A percentile compares a stretch with the other conserved stretches of the same genome.
Conservation (phyloP, 306 rosid species). For the Corylus avellana region DNA sequence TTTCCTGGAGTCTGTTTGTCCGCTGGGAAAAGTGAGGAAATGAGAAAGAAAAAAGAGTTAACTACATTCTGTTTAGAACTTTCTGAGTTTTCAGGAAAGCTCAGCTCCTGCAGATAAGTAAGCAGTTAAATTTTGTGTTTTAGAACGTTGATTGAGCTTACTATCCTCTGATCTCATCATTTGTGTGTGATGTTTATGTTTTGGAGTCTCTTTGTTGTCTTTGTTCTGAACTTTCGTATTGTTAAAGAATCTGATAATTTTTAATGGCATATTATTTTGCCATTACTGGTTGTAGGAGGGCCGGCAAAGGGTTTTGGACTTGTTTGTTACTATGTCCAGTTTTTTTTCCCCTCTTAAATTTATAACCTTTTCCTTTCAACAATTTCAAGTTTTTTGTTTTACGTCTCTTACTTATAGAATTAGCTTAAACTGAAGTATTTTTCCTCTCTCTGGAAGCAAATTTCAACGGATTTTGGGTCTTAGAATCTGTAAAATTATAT, state of each 20-base stretch:
- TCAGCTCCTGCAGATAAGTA: conserved; percentile 17
- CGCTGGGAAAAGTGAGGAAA: conserved; percentile 11
- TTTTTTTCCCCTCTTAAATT: not conserved
- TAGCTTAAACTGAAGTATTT: not conserved
- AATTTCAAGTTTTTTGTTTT: not conserved
- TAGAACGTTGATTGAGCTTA: not conserved
- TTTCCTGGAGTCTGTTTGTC: conserved; percentile 11
- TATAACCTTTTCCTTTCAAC: not conserved
- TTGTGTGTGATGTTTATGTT: not conserved
- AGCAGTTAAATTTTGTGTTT: conserved; percentile 14
- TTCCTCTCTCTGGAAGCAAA: not conserved
- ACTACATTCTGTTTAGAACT: not conserved
- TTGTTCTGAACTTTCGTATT: conserved; percentile 9
- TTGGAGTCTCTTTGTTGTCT: conserved; percentile 9
- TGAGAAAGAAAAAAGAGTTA: not conserved
- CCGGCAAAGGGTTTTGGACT: not conserved
- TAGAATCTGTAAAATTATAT: not conserved
- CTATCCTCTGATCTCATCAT: not conserved
- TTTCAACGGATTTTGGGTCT: not conserved
- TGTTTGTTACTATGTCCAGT: not conserved
- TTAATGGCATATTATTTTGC: too few species aligned
- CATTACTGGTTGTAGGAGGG: not conserved
- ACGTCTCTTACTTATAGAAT: not conserved
- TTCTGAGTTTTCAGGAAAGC: not conserved
- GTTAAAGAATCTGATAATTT: not conserved